These are phyloP conservation scores for Pseudopyrenochaeta lycopersici DNA, from an alignment of 2,329 filamentous ascomycete genomes.

Conservation along the genomic window DNA sequence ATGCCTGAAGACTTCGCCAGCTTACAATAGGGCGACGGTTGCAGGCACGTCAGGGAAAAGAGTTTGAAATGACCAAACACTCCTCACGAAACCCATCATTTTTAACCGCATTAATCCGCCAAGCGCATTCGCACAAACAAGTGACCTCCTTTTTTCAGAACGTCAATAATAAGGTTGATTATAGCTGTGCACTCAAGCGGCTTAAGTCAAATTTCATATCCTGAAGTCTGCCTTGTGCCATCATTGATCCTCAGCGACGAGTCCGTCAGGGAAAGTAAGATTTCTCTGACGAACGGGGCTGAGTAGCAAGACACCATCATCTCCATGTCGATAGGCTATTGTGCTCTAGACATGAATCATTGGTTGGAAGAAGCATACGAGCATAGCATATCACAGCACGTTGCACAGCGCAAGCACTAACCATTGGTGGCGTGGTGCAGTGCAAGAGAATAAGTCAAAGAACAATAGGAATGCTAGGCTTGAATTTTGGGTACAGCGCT, in stretches of 20 bases:
- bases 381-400: neutral
- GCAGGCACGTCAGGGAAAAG: neutral
- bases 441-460: slow-evolving; percentile 9
- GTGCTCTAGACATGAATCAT: neutral
- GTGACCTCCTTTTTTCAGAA: neutral
- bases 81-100: neutral
- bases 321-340: neutral
- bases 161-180: neutral
- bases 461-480: slow-evolving; percentile 25
- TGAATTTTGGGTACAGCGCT: neutral
- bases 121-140: neutral
- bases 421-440: neutral
- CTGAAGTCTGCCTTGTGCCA: neutral
- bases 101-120: slow-evolving; percentile 4
- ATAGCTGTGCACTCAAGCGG: neutral
- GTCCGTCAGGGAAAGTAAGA: neutral
- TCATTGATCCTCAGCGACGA: neutral
- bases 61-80: neutral
- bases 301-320: neutral
- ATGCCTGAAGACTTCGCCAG: neutral
- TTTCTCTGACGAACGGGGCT: neutral
- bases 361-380: neutral
- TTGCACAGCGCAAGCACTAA: neutral
- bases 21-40: neutral
- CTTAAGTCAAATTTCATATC: neutral